Conservation (phyloP, 192 early-diverging fungal species). For the Backusella circina region DNA sequence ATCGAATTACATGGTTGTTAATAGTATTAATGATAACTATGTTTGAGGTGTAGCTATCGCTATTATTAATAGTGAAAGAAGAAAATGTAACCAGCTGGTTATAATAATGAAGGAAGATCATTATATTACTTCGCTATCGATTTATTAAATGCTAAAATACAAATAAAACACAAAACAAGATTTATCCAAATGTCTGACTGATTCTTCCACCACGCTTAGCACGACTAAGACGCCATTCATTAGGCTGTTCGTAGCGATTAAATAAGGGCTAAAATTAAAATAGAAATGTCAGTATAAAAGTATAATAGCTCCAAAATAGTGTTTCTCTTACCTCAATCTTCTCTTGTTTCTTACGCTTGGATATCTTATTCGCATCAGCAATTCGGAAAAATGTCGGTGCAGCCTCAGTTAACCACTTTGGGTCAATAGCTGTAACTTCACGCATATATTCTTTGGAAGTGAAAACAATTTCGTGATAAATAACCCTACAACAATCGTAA, state of each 20-base stretch:
- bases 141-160: background rate
- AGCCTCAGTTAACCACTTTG: constrained; percentile 93
- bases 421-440: constrained; percentile 84
- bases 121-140: background rate
- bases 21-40: too few species aligned
- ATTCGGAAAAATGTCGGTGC: constrained; percentile 97
- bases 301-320: background rate
- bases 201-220: constrained; percentile 66
- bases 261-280: constrained; percentile 69
- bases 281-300: background rate
- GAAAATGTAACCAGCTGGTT: background rate
- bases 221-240: constrained; percentile 92
- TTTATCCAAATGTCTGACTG: constrained; percentile 78
- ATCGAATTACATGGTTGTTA: too few species aligned
- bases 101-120: background rate
- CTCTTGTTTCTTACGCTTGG: constrained; percentile 90
- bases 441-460: constrained; percentile 94
- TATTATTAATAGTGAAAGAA: background rate
- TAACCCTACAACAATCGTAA: constrained; percentile 54
- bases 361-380: constrained; percentile 92
- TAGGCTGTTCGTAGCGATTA: constrained; percentile 91
- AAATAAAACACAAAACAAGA: background rate
- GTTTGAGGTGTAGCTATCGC: too few species aligned
- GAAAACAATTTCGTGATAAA: constrained; percentile 88
- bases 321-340: constrained; percentile 57